Conservation (phyloP, 805 yeast species). For the Starmerella lactis-condensi region DNA sequence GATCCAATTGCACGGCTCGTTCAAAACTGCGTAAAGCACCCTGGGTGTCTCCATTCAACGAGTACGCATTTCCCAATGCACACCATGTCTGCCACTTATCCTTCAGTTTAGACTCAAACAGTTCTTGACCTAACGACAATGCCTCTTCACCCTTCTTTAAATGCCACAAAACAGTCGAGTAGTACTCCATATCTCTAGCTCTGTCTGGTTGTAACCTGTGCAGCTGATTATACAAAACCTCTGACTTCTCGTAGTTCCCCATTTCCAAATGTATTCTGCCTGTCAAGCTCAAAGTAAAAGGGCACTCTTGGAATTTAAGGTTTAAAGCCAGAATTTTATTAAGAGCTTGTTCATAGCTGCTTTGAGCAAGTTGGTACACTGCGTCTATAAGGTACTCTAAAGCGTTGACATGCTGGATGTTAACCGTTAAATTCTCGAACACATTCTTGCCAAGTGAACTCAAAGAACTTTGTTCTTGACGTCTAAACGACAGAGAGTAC, state of each 20-base stretch:
- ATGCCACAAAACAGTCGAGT: slow-evolving; percentile 86
- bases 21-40: slow-evolving; percentile 78
- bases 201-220: slow-evolving; percentile 60
- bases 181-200: slow-evolving; percentile 73
- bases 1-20: slow-evolving; percentile 52
- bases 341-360: slow-evolving; percentile 67
- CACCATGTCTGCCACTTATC: slow-evolving; percentile 80
- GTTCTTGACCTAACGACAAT: slow-evolving; percentile 66
- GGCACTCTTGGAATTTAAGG: slow-evolving; percentile 42
- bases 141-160: slow-evolving; percentile 60
- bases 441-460: slow-evolving; percentile 9
- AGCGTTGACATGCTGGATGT: slow-evolving; percentile 4
- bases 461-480: slow-evolving; percentile 11
- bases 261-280: slow-evolving; percentile 76
- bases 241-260: slow-evolving; percentile 66
- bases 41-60: slow-evolving; percentile 65
- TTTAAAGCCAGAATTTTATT: slow-evolving; percentile 49
- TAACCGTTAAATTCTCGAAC: too few relatives aligned
- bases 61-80: slow-evolving; percentile 71
- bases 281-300: slow-evolving; percentile 66
- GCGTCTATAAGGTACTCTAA: slow-evolving; percentile 7
- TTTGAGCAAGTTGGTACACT: slow-evolving; percentile 21
- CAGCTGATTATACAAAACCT: slow-evolving; percentile 40
- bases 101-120: slow-evolving; percentile 36
- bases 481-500: slow-evolving; percentile 4